Evolutionary conservation across 805 yeast species (phyloP).

Genomic region (Vanderwaltozyma verrucispora): DNA sequence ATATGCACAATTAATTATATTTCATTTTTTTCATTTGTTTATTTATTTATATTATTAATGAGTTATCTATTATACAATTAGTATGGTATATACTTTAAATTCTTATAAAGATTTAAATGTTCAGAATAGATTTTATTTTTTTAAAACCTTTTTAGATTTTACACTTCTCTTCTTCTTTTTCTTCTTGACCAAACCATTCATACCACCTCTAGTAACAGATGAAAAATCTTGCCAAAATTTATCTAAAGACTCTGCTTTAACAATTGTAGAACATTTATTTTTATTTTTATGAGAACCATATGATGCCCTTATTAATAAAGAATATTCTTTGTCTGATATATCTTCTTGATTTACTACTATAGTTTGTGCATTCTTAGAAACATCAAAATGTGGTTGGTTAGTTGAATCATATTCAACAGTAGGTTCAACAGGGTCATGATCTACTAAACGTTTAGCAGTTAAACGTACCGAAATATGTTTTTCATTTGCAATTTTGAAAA

Average conservation of each 20-base stretch:
- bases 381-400: conserved; percentile 27
- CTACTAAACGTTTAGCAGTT: conserved; percentile 22
- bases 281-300: conserved; percentile 29
- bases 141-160: conserved; percentile 21
- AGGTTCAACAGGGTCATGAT: conserved; percentile 23
- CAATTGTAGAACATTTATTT: conserved; percentile 62
- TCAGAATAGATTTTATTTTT: too few species aligned
- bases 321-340: conserved; percentile 34
- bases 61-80: too few species aligned
- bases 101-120: too few species aligned
- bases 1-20: too few species aligned
- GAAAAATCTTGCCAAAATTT: conserved; percentile 72
- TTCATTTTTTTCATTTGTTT: too few species aligned
- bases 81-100: too few species aligned
- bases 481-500: conserved; percentile 20
- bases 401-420: conserved; percentile 43
- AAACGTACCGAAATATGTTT: conserved; percentile 20
- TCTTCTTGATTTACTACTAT: conserved; percentile 4
- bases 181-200: conserved; percentile 70
- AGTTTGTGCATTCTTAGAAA: conserved; percentile 18
- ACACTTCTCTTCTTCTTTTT: conserved; percentile 50
- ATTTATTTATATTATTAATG: too few species aligned
- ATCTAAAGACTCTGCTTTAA: conserved; percentile 49
- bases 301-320: conserved; percentile 54
- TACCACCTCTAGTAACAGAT: conserved; percentile 56